Percentiles rank a stretch among this genome's conserved stretches.
Conservation (phyloP, 495 filamentous ascomycete genomes). For the Acidiella bohemica region DNA sequence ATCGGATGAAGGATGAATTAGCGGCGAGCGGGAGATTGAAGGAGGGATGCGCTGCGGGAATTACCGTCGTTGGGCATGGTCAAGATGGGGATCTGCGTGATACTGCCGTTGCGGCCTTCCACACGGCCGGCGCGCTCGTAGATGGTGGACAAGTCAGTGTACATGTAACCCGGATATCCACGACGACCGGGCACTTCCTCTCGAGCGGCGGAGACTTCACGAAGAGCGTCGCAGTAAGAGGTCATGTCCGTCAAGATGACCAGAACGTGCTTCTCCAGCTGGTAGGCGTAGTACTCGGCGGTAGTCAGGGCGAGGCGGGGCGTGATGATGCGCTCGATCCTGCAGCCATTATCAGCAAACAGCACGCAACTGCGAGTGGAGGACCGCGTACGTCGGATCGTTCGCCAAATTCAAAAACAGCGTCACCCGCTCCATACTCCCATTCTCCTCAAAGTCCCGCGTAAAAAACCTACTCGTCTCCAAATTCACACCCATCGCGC, state of each 20-base stretch:
- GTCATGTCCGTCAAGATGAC: constrained; percentile 97
- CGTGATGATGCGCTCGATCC: constrained; percentile 99
- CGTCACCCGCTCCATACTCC: constrained; percentile 90
- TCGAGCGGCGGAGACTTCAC: constrained; percentile 92
- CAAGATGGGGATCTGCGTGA: constrained; percentile 96
- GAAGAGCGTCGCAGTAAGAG: constrained; percentile 95
- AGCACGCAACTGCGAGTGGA: not conserved
- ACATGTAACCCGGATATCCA: constrained; percentile 99
- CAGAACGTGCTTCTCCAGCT: constrained; percentile 98
- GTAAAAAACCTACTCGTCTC: constrained; percentile 98
- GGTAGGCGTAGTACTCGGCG: constrained; percentile 99
- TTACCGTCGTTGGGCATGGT: constrained; percentile 97
- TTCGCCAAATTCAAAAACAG: constrained; percentile 98
- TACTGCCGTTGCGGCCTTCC: constrained; percentile 90
- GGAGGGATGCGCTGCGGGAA: constrained; percentile 6
- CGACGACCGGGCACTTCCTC: constrained; percentile 99
- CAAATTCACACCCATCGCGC: constrained; percentile 99
- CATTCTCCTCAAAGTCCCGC: constrained; percentile 97
- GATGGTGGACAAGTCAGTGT: constrained; percentile 99
- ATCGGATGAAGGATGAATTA: constrained; percentile 2
- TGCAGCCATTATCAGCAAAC: constrained; percentile 24
- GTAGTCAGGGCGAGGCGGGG: constrained; percentile 96
- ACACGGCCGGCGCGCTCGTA: constrained; percentile 99
- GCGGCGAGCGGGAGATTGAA: not conserved
- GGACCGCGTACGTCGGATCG: constrained; percentile 73